phyloP scores from a whole-genome alignment of 768 basidiomycete species.

The Glaciozyma antarctica region DNA sequence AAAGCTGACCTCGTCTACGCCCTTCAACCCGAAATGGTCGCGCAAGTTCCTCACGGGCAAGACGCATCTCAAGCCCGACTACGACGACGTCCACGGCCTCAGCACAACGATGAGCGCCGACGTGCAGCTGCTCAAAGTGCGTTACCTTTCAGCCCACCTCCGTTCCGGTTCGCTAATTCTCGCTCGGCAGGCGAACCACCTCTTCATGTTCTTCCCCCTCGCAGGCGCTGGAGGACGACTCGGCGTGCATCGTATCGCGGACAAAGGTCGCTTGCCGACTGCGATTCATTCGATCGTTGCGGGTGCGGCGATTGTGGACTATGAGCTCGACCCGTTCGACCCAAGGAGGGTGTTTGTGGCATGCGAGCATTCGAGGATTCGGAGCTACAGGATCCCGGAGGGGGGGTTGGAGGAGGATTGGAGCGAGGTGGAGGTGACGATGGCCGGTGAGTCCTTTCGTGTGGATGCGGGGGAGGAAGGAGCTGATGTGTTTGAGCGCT shows the following conservation, averaged over 20 bases:
- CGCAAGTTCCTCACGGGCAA: conserved; percentile 41
- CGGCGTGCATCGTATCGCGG: conserved; percentile 36
- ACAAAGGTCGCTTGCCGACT: conserved; percentile 38
- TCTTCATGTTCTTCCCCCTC: conserved; percentile 40
- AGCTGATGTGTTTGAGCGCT: not conserved
- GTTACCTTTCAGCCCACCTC: conserved; percentile 30
- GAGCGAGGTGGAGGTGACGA: conserved; percentile 27
- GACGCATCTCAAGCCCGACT: conserved; percentile 40
- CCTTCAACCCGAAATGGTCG: conserved; percentile 39
- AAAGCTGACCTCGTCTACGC: not conserved
- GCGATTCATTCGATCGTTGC: conserved; percentile 34
- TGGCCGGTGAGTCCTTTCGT: conserved; percentile 35
- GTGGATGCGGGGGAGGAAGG: not conserved
- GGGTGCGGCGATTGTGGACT: conserved; percentile 39
- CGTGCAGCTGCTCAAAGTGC: conserved; percentile 38
- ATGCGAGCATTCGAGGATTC: conserved; percentile 38
- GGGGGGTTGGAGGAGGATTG: conserved; percentile 25
- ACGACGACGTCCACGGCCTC: conserved; percentile 39
- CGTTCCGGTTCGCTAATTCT: too few relatives aligned
- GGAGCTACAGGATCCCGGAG: conserved; percentile 36
- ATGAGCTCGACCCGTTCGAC: conserved; percentile 37
- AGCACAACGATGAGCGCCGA: conserved; percentile 36
- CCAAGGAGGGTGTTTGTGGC: conserved; percentile 34
- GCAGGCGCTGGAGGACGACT: conserved; percentile 41
- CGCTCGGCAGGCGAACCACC: conserved; percentile 22